phyloP scores from a whole-genome alignment of 2,329 filamentous ascomycete species.

The Penicillium rolfsii region DNA sequence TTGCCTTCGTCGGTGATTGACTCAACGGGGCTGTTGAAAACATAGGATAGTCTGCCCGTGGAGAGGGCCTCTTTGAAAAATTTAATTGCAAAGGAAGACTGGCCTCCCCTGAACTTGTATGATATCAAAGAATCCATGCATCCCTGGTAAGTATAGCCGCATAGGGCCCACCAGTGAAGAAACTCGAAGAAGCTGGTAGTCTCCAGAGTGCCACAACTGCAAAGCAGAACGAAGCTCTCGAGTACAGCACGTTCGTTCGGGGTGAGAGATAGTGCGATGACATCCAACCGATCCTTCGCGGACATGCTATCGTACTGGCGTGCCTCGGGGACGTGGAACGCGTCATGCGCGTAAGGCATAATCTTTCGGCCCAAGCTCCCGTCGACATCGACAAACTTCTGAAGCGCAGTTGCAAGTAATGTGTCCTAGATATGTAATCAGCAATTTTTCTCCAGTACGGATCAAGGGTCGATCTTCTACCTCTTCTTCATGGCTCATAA shows the following conservation, averaged over 20 bases:
- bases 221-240: conserved; percentile 49
- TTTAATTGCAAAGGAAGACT: conserved; percentile 51
- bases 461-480: conserved; percentile 13
- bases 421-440: conserved; percentile 31
- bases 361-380: conserved; percentile 43
- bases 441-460: not conserved
- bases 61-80: conserved; percentile 51
- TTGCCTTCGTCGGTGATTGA: conserved; percentile 34
- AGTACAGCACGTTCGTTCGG: conserved; percentile 47
- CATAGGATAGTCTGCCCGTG: conserved; percentile 47
- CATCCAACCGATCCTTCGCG: conserved; percentile 47
- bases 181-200: conserved; percentile 54
- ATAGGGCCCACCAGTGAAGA: conserved; percentile 54
- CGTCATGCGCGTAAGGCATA: conserved; percentile 49
- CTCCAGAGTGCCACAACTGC: conserved; percentile 49
- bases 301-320: conserved; percentile 47
- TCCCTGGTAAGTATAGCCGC: conserved; percentile 47
- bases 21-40: conserved; percentile 46
- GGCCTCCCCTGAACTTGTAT: conserved; percentile 50
- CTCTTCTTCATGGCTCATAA: conserved; percentile 50
- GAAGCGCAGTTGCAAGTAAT: conserved; percentile 40
- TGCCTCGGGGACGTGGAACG: conserved; percentile 38
- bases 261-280: conserved; percentile 46
- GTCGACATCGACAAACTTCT: conserved; percentile 54
- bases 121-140: conserved; percentile 47